A percentile compares a stretch with the other conserved stretches of the same genome.
Conservation (phyloP, 345 rosid species). For the Lagerstroemia speciosa region DNA sequence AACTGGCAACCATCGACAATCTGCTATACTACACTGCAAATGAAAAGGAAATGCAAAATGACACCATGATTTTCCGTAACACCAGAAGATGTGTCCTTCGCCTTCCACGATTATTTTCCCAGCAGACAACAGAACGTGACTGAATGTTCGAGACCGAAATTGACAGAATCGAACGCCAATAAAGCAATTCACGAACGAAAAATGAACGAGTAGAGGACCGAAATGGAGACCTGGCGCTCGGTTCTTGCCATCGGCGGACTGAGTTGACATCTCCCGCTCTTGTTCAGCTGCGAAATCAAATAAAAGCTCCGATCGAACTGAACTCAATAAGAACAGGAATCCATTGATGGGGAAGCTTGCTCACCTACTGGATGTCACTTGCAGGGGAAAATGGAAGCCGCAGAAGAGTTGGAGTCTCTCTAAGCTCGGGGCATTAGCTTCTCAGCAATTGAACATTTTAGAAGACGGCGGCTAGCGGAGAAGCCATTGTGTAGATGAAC, state of each 20-base stretch:
- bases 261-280: background rate
- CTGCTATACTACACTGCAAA: background rate
- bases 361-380: too few relatives aligned
- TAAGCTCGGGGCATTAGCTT: too few relatives aligned
- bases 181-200: background rate
- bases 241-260: background rate
- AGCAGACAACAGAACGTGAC: background rate
- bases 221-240: background rate
- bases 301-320: background rate
- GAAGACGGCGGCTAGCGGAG: too few relatives aligned
- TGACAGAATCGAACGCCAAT: background rate
- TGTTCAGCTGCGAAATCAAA: background rate
- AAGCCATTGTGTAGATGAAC: too few relatives aligned
- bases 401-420: too few relatives aligned
- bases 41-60: too few relatives aligned
- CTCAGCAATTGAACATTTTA: too few relatives aligned
- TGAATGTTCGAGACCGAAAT: background rate
- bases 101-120: background rate
- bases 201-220: background rate
- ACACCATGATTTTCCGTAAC: too few relatives aligned
- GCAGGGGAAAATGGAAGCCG: too few relatives aligned
- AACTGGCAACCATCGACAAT: background rate
- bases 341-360: background rate
- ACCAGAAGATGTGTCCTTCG: background rate
- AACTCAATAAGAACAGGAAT: background rate